Base-by-base conservation (phyloP, 1,284 basidiomycete genomes). In the Meripilus lineatus region DNA sequence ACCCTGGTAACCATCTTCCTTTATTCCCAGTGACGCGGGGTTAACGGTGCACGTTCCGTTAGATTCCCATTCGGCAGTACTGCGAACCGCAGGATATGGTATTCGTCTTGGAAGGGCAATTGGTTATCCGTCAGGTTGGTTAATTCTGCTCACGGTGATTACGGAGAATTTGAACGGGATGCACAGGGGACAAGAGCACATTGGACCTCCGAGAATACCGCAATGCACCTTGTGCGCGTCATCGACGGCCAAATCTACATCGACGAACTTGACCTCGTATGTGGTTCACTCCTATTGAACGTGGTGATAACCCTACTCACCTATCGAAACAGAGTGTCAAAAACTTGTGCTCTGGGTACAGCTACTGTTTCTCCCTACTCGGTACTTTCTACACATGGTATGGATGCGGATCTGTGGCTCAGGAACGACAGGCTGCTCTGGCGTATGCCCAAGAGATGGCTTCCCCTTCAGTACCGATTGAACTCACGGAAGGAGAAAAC, bases 271-370 rank as follows among this genome's bases (percentile, higher is more conserved):
- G 83, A 89, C 50, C 61, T 88, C 44, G 87, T 88, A 54, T 53
- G 74, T 30, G 8, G 28, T 68, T 7, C 13, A 10, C 25, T 43
- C 38, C n/a, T 34, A 13, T 18, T 38, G 17, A 15, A 32, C 21
- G 40, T 21, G 28, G 18, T 17, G n/a, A 20, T 23, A 24, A 4
- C 17, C n/a, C 18, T 30, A 17, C 39, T 41, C 23, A 40, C 35
- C 4, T 33, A 3, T 34, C 2, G 38, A 42, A 36, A 45, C 54
- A 89, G 86, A 68, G 62, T 47, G 67, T 82, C 49, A 72, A 67
- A 47, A 87, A 84, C 55, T 65, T 90, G 1, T 89, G 87, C 58
- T 89, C 87, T 6, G 88, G 75, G 17, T 89, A 81, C 61, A 87
- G 83, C 55, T 89, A 84, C 57, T 87, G 84, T 52, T 53, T 88